These are phyloP conservation scores for Kuraishia cidri DNA, from an alignment of 805 yeast genomes.

Conservation along the genomic window DNA sequence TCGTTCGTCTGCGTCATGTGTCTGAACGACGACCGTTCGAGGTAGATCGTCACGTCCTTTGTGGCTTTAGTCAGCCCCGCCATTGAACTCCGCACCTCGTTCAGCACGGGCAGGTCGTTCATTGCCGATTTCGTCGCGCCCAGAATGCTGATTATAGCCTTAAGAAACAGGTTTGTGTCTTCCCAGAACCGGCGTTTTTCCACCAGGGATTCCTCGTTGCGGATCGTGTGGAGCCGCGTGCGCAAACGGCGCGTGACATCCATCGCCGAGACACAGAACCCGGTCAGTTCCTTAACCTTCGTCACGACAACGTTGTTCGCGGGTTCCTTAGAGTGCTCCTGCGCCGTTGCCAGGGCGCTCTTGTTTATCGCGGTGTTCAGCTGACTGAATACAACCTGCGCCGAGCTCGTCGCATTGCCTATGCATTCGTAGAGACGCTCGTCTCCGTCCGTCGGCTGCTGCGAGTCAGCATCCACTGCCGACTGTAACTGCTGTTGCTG, in stretches of 20 bases:
- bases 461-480: not conserved
- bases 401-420: conserved; percentile 52
- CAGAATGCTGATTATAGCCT: conserved; percentile 74
- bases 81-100: conserved; percentile 72
- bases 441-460: conserved; percentile 1
- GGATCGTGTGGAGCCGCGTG: conserved; percentile 39
- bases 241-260: conserved; percentile 69
- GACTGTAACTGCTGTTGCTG: too few relatives aligned
- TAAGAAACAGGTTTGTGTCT: conserved; percentile 72
- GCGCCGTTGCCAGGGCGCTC: conserved; percentile 49
- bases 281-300: conserved; percentile 69
- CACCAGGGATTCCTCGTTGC: conserved; percentile 33
- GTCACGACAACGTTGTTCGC: conserved; percentile 33
- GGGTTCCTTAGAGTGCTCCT: conserved; percentile 13
- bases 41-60: conserved; percentile 81
- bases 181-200: conserved; percentile 74
- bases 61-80: conserved; percentile 81
- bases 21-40: conserved; percentile 34
- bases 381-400: conserved; percentile 72
- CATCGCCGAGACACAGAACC: conserved; percentile 70
- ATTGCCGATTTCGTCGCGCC: conserved; percentile 79
- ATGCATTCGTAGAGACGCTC: conserved; percentile 46
- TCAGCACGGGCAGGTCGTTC: conserved; percentile 70
- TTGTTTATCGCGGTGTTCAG: conserved; percentile 59
- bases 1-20: conserved; percentile 3